Base-by-base conservation (phyloP, 202 grass and related monocot species). In the Schoenoplectus tabernaemontani region DNA sequence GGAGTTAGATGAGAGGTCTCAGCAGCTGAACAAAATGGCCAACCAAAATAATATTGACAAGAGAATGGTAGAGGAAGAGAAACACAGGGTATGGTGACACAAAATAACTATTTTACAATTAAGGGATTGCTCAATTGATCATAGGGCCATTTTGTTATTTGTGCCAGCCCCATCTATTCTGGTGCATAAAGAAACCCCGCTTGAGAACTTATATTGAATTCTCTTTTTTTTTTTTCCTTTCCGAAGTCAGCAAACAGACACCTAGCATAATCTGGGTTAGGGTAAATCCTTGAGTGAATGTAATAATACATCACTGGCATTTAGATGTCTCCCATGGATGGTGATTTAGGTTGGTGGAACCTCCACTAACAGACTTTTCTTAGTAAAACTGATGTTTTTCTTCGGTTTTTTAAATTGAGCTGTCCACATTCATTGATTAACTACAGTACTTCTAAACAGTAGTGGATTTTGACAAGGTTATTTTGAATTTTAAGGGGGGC, bases 61-160 rank as follows among this genome's bases (percentile, higher is more conserved):
- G 72, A 82, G 72, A 78, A 80, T 82, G 22, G 84, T 97, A 79
- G 87, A 90, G 58, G 50, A 73, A 51, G 89, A 91, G 83, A 93
- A 77, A 59, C 64, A 90, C 82, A 90, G 71, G 87, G 93, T 93
- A 60, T 42, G 33, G n/a, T 43, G 17, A 53, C 19, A 57, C 1
- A 30, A 46, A 28, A 16, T 53, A 0, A 26, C n/a, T 53, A 3
- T 5, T 20, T 57, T 36, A 51, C 34, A 17, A 51, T 77, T 38
- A 10, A 17, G 7, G 39, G 1, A 10, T 10, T 46, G 65, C 39
- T 26, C 15, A 44, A 24, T 23, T 4, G 3, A 69, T 36, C 65
- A 12, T 20, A 22, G 65, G 9, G 19, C 37, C 7, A 9, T 67
- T 22, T 4, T 60, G 23, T 24, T 60, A 63, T 63, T 33, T 63